Base-by-base conservation (phyloP, 2,329 filamentous ascomycete species). In the Metarhizium guizhouense region DNA sequence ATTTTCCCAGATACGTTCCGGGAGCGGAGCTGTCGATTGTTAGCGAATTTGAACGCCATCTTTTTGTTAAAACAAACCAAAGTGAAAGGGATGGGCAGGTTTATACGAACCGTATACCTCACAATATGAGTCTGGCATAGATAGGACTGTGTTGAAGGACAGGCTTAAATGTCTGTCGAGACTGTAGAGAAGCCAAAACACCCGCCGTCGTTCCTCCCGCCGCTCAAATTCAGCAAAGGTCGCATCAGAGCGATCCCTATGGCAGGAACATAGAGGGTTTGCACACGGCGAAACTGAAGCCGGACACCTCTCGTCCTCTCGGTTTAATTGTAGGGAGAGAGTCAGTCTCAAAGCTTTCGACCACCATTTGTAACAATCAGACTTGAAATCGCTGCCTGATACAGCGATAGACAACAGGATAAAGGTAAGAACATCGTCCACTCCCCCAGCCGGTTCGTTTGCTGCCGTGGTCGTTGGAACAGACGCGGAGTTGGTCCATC, bases 161-260 rank as follows among this genome's bases (percentile, higher is more conserved):
- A 79, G 64, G 0, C 73, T 71, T 10, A 79, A 59, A 57, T 79
- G 76, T 10, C 76, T 66, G 56, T 79, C 76, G 6, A 78, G 64
- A 29, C 71, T 69, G 57, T 76, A 79, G 0, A 78, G 60, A 1
- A 78, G 64, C 76, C 76, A 79, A 58, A 77, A 78, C 0, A 74
- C 72, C 5, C 76, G 66, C 4, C 76, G 67, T 4, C 73, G 64
- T 61, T 79, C 76, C 57, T 79, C 76, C 20, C 70, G 68, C 6
- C 73, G 70, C 59, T 80, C 78, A 6, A 73, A 51, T 4, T 63
- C 60, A 4, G 63, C 58, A 13, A 66, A 47, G 0, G 66, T 64
- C 1, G 57, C 54, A 10, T 60, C 63, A 14, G 65, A 62, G 18
- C 63, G 63, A 13, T 69, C 64, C 18, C 64, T 64, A 18, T 65